phyloP scores from a whole-genome alignment of 148 eudicot genomes.

The Talinum fruticosum region DNA sequence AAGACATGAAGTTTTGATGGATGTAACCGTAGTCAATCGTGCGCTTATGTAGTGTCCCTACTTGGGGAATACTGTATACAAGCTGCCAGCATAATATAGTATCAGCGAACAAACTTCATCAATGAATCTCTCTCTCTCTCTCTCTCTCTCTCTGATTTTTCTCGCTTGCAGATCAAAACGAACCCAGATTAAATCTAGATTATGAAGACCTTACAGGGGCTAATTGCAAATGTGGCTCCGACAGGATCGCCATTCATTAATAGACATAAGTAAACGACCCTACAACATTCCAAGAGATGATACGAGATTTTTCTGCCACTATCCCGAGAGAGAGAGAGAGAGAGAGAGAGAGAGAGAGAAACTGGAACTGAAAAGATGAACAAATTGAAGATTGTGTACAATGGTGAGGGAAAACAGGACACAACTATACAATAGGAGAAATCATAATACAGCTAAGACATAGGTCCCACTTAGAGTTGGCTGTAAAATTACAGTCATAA shows the following conservation, averaged over 20 bases:
- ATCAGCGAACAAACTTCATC: background rate
- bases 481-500: constrained; percentile 9
- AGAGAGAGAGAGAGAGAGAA: background rate
- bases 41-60: background rate
- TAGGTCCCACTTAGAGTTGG: background rate
- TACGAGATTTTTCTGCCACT: background rate
- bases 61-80: background rate
- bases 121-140: background rate
- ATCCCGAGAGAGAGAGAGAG: constrained; percentile 13
- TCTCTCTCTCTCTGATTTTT: no score
- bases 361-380: background rate
- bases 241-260: background rate
- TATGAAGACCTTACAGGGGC: background rate
- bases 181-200: background rate
- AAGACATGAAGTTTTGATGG: constrained; percentile 29
- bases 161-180: background rate
- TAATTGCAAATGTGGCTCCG: background rate
- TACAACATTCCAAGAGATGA: background rate
- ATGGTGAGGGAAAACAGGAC: background rate
- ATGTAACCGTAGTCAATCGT: background rate
- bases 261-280: background rate
- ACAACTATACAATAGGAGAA: constrained; percentile 13
- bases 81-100: background rate
- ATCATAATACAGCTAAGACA: constrained; percentile 1
- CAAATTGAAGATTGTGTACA: background rate